phyloP scores from a whole-genome alignment of 108 stramenopile species.

The Cyclotella distinguenda region DNA sequence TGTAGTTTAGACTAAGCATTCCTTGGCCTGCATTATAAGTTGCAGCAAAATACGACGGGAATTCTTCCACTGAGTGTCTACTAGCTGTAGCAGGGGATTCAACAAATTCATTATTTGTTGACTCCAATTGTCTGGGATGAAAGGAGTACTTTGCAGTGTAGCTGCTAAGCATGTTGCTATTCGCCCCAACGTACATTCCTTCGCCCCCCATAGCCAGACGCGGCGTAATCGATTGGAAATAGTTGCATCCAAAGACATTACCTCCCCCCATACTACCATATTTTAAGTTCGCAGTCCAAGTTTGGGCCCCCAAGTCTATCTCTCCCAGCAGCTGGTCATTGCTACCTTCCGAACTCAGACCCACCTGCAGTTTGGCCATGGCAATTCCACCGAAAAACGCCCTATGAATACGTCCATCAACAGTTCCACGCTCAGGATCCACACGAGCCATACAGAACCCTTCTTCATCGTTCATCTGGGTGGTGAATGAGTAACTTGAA shows the following conservation, averaged over 20 bases:
- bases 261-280: slow-evolving; percentile 89
- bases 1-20: slow-evolving; percentile 65
- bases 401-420: slow-evolving; percentile 80
- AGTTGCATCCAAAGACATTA: slow-evolving; percentile 70
- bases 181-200: slow-evolving; percentile 81
- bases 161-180: slow-evolving; percentile 60
- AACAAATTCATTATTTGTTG: background rate
- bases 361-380: slow-evolving; percentile 74
- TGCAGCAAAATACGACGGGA: slow-evolving; percentile 59
- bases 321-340: slow-evolving; percentile 75
- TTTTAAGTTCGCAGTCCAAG: slow-evolving; percentile 86
- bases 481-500: slow-evolving; percentile 66
- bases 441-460: slow-evolving; percentile 64
- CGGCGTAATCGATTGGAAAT: slow-evolving; percentile 72
- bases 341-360: slow-evolving; percentile 54
- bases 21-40: slow-evolving; percentile 68
- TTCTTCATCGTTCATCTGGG: slow-evolving; percentile 81
- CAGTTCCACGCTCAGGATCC: slow-evolving; percentile 60
- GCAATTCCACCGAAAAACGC: slow-evolving; percentile 67
- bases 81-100: slow-evolving; percentile 9
- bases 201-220: slow-evolving; percentile 75
- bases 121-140: slow-evolving; percentile 6
- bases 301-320: slow-evolving; percentile 67
- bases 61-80: slow-evolving; percentile 10
- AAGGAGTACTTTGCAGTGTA: slow-evolving; percentile 72